Conservation (phyloP, 441 rosid species). For the Pelargonium citronellum region DNA sequence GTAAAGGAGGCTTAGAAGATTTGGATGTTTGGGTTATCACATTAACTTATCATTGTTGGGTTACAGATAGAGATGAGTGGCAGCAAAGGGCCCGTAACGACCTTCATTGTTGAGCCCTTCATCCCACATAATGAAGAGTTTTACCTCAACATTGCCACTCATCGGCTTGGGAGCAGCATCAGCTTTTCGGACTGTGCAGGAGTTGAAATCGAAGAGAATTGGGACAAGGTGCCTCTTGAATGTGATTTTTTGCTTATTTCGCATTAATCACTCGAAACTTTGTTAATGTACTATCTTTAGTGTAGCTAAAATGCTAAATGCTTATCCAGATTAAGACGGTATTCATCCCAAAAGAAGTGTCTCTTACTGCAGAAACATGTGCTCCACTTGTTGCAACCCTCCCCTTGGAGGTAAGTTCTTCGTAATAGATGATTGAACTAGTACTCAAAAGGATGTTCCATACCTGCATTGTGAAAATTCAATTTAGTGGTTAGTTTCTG, state of each 20-base stretch:
- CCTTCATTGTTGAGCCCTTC: constrained; percentile 64
- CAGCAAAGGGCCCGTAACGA: constrained; percentile 61
- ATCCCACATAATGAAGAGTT: constrained; percentile 61
- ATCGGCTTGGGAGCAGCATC: constrained; percentile 56
- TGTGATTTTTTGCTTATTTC: not conserved
- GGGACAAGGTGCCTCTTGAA: constrained; percentile 48
- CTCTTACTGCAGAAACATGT: constrained; percentile 42
- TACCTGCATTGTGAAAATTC: not conserved
- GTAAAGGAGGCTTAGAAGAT: not conserved
- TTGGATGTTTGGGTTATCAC: constrained; percentile 4
- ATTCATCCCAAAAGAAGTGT: constrained; percentile 42
- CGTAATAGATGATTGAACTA: constrained; percentile 10
- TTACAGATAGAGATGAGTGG: constrained; percentile 64
- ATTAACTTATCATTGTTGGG: not conserved
- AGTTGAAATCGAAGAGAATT: constrained; percentile 66
- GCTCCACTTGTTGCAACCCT: constrained; percentile 67
- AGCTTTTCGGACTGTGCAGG: constrained; percentile 75
- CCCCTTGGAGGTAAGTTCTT: constrained; percentile 57
- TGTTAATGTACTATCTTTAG: not conserved
- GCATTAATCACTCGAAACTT: not conserved
- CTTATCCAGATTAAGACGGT: constrained; percentile 50
- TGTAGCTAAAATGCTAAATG: not conserved
- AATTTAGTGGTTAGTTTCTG: not conserved
- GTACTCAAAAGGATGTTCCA: not conserved
- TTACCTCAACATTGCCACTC: constrained; percentile 58